phyloP scores from a whole-genome alignment of 2,329 filamentous ascomycete genomes.

The Pseudocercospora cruenta region DNA sequence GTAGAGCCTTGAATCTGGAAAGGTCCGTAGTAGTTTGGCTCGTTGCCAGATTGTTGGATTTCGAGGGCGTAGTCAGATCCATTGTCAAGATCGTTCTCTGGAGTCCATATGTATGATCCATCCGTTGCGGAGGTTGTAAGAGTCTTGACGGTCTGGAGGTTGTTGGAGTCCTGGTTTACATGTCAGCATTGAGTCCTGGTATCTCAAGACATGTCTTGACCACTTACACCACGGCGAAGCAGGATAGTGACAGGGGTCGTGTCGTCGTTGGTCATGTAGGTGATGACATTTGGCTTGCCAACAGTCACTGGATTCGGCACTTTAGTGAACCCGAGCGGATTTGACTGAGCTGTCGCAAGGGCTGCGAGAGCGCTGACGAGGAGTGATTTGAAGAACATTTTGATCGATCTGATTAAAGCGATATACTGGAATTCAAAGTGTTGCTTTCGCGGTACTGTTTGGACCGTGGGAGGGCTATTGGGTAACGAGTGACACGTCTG shows the following conservation, averaged over 20 bases:
- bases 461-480: not conserved
- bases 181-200: not conserved
- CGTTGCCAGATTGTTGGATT: constrained; percentile 54
- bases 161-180: constrained; percentile 33
- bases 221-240: constrained; percentile 55
- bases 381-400: constrained; percentile 57
- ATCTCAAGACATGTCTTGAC: not conserved
- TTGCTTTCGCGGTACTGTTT: constrained; percentile 5
- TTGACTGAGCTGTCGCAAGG: constrained; percentile 51
- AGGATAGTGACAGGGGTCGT: constrained; percentile 56
- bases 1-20: constrained; percentile 48
- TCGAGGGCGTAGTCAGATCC: constrained; percentile 61
- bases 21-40: constrained; percentile 60
- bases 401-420: constrained; percentile 23
- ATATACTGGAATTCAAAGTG: not conserved
- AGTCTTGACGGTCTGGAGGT: constrained; percentile 55
- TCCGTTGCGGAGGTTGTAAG: constrained; percentile 31
- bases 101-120: constrained; percentile 53
- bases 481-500: constrained; percentile 8
- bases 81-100: constrained; percentile 47
- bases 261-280: constrained; percentile 33
- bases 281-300: constrained; percentile 46
- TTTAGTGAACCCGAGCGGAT: constrained; percentile 56
- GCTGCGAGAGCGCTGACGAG: constrained; percentile 51
- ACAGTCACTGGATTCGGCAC: constrained; percentile 53